phyloP scores from a whole-genome alignment of 352 stramenopile genomes.

The Stramenopiles sp. region DNA sequence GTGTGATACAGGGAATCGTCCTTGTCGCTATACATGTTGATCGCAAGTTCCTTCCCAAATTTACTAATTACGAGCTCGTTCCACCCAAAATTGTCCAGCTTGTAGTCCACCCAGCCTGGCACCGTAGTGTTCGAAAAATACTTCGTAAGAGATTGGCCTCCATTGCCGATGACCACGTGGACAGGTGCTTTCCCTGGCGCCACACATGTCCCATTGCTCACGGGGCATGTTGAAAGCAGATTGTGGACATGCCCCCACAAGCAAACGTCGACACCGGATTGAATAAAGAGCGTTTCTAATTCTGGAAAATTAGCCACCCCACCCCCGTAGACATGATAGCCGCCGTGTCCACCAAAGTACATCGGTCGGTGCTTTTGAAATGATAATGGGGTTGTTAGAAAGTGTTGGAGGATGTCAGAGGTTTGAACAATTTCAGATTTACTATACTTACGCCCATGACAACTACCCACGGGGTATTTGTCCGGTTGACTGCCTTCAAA shows the following conservation, averaged over 20 bases:
- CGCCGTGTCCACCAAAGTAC: constrained; percentile 9
- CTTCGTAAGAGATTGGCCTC: not conserved
- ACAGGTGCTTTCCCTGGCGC: not conserved
- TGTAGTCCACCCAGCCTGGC: not conserved
- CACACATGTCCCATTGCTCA: constrained; percentile 9
- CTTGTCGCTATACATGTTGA: constrained; percentile 12
- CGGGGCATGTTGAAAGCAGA: constrained; percentile 1
- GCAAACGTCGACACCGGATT: constrained; percentile 9
- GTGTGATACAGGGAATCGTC: constrained; percentile 8
- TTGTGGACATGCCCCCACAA: constrained; percentile 15
- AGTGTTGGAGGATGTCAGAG: too few species aligned
- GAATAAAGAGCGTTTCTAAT: constrained; percentile 6
- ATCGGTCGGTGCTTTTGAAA: constrained; percentile 21
- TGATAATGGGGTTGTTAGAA: too few species aligned
- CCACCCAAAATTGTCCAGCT: not conserved
- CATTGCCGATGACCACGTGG: constrained; percentile 15
- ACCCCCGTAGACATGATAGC: not conserved
- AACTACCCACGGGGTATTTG: constrained; percentile 65
- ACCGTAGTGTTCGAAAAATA: not conserved
- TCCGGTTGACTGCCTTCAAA: constrained; percentile 50
- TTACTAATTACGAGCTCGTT: not conserved
- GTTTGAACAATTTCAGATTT: too few species aligned
- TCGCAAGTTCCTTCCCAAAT: not conserved
- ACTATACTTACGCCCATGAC: too few species aligned
- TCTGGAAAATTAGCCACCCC: not conserved